Evolutionary conservation across 306 rosid species (phyloP).

Genomic region (Mimosa bimucronata): DNA sequence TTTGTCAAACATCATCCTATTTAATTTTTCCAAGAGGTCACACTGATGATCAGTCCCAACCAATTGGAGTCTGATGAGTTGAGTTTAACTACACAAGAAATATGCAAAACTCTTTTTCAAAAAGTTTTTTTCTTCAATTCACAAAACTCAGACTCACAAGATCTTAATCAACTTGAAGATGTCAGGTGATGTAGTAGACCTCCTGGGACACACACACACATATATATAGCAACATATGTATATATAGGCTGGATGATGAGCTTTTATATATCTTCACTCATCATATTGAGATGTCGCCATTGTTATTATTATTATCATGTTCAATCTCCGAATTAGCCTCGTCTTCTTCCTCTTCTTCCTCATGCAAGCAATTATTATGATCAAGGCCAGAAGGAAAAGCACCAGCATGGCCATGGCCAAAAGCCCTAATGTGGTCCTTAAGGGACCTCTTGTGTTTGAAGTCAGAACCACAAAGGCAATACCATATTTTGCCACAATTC

Average conservation of each 20-base stretch:
- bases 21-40: neutral
- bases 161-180: neutral
- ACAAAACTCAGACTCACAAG: neutral
- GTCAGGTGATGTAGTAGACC: neutral
- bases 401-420: constrained; percentile 8
- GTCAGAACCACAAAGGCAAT: constrained; percentile 25
- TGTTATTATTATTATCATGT: neutral
- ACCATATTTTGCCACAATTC: constrained; percentile 76
- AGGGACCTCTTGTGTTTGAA: constrained; percentile 24
- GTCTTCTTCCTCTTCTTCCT: neutral
- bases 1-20: neutral
- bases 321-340: constrained; percentile 1
- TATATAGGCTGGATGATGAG: neutral
- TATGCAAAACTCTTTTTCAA: neutral
- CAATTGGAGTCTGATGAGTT: neutral
- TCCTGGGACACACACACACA: neutral
- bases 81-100: neutral
- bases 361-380: neutral
- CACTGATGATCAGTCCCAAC: neutral
- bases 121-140: neutral
- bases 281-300: neutral
- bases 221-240: neutral
- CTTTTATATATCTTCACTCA: neutral
- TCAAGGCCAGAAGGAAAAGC: neutral
- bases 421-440: constrained; percentile 9